Evolutionary conservation across 2,329 filamentous ascomycete species (phyloP).

Genomic region (Nigrospora osmanthi): DNA sequence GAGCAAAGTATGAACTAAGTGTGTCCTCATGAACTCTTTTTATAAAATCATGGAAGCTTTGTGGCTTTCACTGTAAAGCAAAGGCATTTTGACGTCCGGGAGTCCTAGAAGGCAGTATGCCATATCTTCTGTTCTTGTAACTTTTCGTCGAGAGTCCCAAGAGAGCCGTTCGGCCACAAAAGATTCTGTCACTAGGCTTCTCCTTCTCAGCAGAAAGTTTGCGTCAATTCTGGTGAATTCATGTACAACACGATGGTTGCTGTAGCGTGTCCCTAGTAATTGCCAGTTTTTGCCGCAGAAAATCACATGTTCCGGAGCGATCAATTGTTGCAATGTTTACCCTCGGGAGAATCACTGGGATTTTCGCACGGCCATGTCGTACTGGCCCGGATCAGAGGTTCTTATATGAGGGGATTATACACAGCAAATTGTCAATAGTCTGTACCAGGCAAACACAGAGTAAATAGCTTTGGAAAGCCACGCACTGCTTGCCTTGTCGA

Average conservation of each 20-base stretch:
- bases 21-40: conserved; percentile 6
- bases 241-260: rapidly evolving
- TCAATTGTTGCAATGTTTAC: conserved; percentile 1
- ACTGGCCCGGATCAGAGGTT: too few species aligned
- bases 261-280: background rate
- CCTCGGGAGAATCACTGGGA: background rate
- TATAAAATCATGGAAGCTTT: conserved; percentile 20
- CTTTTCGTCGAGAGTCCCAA: conserved; percentile 18
- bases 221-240: background rate
- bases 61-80: conserved; percentile 22
- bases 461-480: conserved; percentile 1
- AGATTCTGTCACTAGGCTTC: background rate
- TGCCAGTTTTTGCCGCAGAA: background rate
- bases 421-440: background rate
- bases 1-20: too few species aligned
- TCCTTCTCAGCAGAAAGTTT: background rate
- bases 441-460: background rate
- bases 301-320: background rate
- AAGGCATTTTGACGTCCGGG: conserved; percentile 21
- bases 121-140: conserved; percentile 16
- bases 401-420: too few species aligned
- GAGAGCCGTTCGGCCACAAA: background rate
- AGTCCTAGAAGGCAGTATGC: conserved; percentile 23
- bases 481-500: background rate
- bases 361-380: background rate